Evolutionary conservation across 495 filamentous ascomycete species (phyloP).

Genomic region (Trichodelitschia bisporula): DNA sequence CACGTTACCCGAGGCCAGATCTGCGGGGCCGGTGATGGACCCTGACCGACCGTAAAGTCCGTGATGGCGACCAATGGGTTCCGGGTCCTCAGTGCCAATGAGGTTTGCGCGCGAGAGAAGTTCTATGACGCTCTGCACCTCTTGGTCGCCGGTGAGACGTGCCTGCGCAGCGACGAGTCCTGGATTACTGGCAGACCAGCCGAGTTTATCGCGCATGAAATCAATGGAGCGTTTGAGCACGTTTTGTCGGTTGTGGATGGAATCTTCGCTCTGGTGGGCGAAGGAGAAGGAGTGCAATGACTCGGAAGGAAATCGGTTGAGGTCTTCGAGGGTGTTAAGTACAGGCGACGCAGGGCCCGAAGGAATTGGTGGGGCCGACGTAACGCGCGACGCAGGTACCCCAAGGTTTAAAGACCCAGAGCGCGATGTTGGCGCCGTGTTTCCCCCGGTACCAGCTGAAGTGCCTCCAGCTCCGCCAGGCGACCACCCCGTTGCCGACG

Average conservation of each 20-base stretch:
- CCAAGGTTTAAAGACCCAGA: conserved; percentile 35
- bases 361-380: conserved; percentile 26
- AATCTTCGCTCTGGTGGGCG: conserved; percentile 81
- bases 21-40: conserved; percentile 54
- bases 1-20: conserved; percentile 40
- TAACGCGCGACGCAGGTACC: conserved; percentile 22
- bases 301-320: conserved; percentile 79
- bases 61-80: no score
- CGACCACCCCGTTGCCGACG: conserved; percentile 4
- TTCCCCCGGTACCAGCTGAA: conserved; percentile 1
- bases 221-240: conserved; percentile 84
- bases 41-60: conserved; percentile 23
- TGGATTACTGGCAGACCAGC: conserved; percentile 43
- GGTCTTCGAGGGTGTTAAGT: conserved; percentile 56
- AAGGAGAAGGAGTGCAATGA: conserved; percentile 98
- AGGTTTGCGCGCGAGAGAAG: conserved; percentile 57
- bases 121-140: conserved; percentile 79
- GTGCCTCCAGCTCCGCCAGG: no score
- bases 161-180: conserved; percentile 60
- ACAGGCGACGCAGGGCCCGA: conserved; percentile 39
- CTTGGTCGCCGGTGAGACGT: conserved; percentile 54
- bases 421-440: conserved; percentile 30
- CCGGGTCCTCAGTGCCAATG: conserved; percentile 27
- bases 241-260: conserved; percentile 75
- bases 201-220: conserved; percentile 87